Conservation (phyloP, 805 yeast genomes). For the Brettanomyces nanus region DNA sequence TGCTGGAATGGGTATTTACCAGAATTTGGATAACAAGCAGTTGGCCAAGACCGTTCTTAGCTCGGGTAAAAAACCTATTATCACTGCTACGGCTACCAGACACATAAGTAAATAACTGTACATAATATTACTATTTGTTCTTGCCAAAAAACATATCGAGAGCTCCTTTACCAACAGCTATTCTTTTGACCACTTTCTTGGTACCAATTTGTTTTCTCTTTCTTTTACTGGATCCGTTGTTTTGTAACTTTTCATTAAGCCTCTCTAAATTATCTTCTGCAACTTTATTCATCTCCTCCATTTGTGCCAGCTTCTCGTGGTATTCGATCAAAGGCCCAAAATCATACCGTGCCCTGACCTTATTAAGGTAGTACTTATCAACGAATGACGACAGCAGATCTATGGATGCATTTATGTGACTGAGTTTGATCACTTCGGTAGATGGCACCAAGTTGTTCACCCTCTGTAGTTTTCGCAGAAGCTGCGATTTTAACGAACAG, state of each 20-base stretch:
- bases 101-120: neutral
- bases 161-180: constrained; percentile 57
- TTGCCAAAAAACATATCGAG: constrained; percentile 59
- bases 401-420: constrained; percentile 34
- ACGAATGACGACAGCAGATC: constrained; percentile 41
- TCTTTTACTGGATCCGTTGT: constrained; percentile 14
- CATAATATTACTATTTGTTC: constrained; percentile 4
- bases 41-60: constrained; percentile 25
- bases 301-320: constrained; percentile 13
- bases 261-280: constrained; percentile 25
- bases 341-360: constrained; percentile 17
- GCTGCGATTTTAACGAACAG: constrained; percentile 12
- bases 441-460: constrained; percentile 9
- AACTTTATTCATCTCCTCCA: constrained; percentile 15
- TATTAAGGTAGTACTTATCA: constrained; percentile 20
- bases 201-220: constrained; percentile 15
- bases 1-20: constrained; percentile 65
- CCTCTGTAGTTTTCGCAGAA: constrained; percentile 6
- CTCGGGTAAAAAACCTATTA: constrained; percentile 4
- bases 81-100: no score
- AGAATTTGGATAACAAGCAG: constrained; percentile 26
- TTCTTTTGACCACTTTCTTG: constrained; percentile 27
- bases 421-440: constrained; percentile 26
- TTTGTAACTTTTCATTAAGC: constrained; percentile 22
- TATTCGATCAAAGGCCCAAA: constrained; percentile 11